phyloP scores from a whole-genome alignment of 2,329 filamentous ascomycete genomes.

The Colletotrichum sp. region DNA sequence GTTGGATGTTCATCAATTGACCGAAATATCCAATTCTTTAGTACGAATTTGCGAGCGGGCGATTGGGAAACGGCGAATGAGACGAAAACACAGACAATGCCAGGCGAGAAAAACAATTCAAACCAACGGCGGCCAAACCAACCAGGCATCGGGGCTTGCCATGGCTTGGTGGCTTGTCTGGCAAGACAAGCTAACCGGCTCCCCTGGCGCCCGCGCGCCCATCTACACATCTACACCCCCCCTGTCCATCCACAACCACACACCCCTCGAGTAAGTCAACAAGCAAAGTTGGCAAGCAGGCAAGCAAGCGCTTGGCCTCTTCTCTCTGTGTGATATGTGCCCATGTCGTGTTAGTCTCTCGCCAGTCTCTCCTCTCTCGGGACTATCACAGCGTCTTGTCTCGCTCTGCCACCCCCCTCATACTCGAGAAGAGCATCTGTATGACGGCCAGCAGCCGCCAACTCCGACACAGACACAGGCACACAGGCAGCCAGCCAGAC shows the following conservation, averaged over 20 bases:
- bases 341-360: not conserved
- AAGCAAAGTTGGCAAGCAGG: not conserved
- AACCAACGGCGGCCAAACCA: conserved; percentile 15
- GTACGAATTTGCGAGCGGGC: not conserved
- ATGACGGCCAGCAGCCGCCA: not conserved
- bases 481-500: not conserved
- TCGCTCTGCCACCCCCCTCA: not conserved
- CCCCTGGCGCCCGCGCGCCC: not conserved
- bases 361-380: not conserved
- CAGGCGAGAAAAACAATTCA: not conserved
- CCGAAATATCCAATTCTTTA: conserved; percentile 13
- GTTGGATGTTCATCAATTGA: not conserved
- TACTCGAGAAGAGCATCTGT: not conserved
- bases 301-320: conserved; percentile 12
- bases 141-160: conserved; percentile 8
- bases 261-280: not conserved
- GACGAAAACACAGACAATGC: not conserved
- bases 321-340: not conserved
- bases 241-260: not conserved
- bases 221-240: not conserved
- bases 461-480: not conserved
- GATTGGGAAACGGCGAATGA: not conserved
- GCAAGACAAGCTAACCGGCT: conserved; percentile 12
- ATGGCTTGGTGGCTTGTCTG: conserved; percentile 7
- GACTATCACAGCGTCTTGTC: not conserved